Conservation (phyloP, 2,329 filamentous ascomycete genomes). For the Ceratocystis colombiana region DNA sequence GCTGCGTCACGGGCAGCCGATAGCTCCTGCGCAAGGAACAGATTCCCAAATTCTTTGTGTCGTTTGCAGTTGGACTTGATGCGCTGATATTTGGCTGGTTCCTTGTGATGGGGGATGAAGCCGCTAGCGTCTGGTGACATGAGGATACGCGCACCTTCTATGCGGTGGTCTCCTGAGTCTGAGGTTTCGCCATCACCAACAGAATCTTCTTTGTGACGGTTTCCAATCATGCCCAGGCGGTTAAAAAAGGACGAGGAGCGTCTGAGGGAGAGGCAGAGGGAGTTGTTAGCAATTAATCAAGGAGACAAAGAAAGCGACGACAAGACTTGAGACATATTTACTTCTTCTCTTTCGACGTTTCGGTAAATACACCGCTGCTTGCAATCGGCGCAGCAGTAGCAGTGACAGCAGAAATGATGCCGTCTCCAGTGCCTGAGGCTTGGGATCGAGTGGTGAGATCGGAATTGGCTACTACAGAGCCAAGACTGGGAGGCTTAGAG, state of each 20-base stretch:
- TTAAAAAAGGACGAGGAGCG: constrained; percentile 87
- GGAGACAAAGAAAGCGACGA: too few relatives aligned
- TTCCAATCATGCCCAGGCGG: constrained; percentile 55
- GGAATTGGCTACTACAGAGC: not conserved
- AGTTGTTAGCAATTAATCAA: not conserved
- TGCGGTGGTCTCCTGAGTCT: constrained; percentile 56
- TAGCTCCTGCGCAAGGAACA: constrained; percentile 88
- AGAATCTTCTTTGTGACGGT: constrained; percentile 21
- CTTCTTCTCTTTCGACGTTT: constrained; percentile 12
- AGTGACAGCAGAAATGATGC: not conserved
- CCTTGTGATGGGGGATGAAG: constrained; percentile 77
- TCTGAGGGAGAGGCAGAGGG: constrained; percentile 37
- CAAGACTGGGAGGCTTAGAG: not conserved
- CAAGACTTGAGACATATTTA: not conserved
- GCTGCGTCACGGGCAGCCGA: constrained; percentile 33
- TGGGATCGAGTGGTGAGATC: not conserved
- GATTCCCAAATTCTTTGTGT: constrained; percentile 66
- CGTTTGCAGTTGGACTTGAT: constrained; percentile 74
- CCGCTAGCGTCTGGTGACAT: constrained; percentile 48
- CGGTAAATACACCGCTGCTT: not conserved
- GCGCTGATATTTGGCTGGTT: constrained; percentile 83
- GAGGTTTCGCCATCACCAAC: constrained; percentile 63
- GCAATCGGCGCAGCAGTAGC: not conserved
- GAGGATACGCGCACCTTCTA: constrained; percentile 63
- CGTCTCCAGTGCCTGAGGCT: not conserved